Conservation (phyloP, 371 early-diverging fungal species). For the Mucor irregularis region DNA sequence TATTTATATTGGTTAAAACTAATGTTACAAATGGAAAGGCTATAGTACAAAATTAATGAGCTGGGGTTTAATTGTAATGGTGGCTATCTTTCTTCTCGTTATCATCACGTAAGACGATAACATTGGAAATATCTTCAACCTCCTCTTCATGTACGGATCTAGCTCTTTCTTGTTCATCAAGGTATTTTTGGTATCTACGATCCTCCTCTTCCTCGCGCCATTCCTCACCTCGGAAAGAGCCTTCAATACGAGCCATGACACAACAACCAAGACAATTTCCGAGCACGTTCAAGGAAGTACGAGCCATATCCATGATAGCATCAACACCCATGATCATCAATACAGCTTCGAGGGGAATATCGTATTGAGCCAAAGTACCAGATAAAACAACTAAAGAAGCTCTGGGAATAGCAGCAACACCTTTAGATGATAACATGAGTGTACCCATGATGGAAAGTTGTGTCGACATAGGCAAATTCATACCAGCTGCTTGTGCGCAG, state of each 20-base stretch:
- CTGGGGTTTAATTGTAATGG: neutral
- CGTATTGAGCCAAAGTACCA: conserved; percentile 36
- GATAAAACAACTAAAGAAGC: conserved; percentile 55
- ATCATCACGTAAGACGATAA: conserved; percentile 9
- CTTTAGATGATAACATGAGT: conserved; percentile 77
- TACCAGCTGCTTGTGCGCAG: conserved; percentile 67
- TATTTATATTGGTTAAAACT: no score
- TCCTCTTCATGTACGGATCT: neutral
- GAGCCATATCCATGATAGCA: conserved; percentile 81
- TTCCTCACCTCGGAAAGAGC: conserved; percentile 61
- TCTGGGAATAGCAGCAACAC: conserved; percentile 80
- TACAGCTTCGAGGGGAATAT: conserved; percentile 62
- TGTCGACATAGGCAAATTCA: conserved; percentile 38
- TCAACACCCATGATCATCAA: conserved; percentile 72
- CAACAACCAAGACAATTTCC: conserved; percentile 77
- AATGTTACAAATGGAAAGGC: no score
- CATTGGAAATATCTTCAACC: conserved; percentile 1
- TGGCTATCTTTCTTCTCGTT: neutral
- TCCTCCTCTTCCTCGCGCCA: conserved; percentile 46
- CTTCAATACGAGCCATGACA: conserved; percentile 75
- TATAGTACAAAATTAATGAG: neutral
- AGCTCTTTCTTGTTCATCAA: conserved; percentile 14
- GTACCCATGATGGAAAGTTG: conserved; percentile 61
- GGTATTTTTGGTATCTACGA: conserved; percentile 34
- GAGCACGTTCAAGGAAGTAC: conserved; percentile 70